A percentile compares a stretch with the other conserved stretches of the same genome.
phyloP scores from a whole-genome alignment of 345 rosid species.

The Erysimum cheiranthoides region DNA sequence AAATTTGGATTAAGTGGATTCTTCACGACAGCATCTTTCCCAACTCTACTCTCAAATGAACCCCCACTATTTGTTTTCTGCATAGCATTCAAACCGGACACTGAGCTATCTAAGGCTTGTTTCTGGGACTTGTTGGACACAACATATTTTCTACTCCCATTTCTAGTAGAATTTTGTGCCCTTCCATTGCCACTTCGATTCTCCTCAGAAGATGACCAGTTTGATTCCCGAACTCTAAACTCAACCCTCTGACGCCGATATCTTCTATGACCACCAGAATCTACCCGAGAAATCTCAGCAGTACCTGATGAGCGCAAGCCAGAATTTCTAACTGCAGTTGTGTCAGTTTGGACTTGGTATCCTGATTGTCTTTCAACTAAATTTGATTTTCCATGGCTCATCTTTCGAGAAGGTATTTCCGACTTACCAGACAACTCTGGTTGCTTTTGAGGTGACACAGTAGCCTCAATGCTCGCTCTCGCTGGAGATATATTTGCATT shows the following conservation, averaged over 20 bases:
- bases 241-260: conserved; percentile 67
- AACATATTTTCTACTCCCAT: conserved; percentile 57
- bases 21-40: conserved; percentile 57
- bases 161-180: conserved; percentile 51
- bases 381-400: conserved; percentile 51
- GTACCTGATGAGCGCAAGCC: conserved; percentile 56
- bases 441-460: conserved; percentile 49
- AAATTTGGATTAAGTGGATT: conserved; percentile 50
- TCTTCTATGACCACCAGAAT: conserved; percentile 67
- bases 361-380: conserved; percentile 53
- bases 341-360: conserved; percentile 50
- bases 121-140: conserved; percentile 62
- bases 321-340: conserved; percentile 58
- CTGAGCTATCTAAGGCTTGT: conserved; percentile 58
- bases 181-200: conserved; percentile 57
- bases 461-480: conserved; percentile 46
- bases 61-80: conserved; percentile 55
- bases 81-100: conserved; percentile 43
- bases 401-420: conserved; percentile 46
- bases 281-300: conserved; percentile 61
- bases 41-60: conserved; percentile 55
- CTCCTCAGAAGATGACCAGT: conserved; percentile 55
- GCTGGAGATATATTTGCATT: conserved; percentile 50
- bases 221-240: conserved; percentile 76
- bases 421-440: conserved; percentile 53